Evolutionary conservation across 2,329 filamentous ascomycete species (phyloP), one percentile per base, ranked within the genome.

Genomic region (Apiospora aurea): DNA sequence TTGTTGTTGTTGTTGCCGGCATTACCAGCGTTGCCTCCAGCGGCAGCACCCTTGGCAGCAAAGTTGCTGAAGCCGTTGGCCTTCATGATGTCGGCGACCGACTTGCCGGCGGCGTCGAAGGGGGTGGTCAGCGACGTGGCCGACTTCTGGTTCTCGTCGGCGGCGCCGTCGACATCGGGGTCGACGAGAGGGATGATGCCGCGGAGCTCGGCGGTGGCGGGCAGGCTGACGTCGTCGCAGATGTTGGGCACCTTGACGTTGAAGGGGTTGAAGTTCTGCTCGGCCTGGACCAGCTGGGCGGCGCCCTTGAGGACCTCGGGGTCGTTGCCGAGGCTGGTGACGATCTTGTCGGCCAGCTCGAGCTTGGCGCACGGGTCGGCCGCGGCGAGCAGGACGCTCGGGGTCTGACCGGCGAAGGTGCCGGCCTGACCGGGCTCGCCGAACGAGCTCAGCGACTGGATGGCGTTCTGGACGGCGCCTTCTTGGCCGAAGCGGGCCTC

Each of bases 231-330:
- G 74, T 93, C 90, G 49, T 84, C 87, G 81, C 92, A 93, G 78
- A 94, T 87, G 73, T 86, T 89, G 24, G 89, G 90, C 46, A 89
- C 85, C 77, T 83, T 83, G 74, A 88, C 86, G 71, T 82, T 87
- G 75, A 90, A 92, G 69, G 90, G 90, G 84, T 93, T 93, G 84
- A 92, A 92, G 87, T 93, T 93, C 82, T 92, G 90, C 85, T 93
- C 91, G 4, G 91, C 91, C 38, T 88, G 87, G 18, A 93, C 91
- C 49, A 93, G 85, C 21, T 87, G 87, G 72, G 86, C 86, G 24
- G 91, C 91, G 26, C 89, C 91, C 18, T 86, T 85, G 72, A 93
- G 84, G 75, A 91, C 90, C 73, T 86, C 82, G n/a, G 85, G 81
- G 75, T 89, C 88, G 66, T 82, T 86, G 70, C 91, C 91, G 46